Evolutionary conservation across 1,284 basidiomycete species (phyloP).

Genomic region (Chiua sp.): DNA sequence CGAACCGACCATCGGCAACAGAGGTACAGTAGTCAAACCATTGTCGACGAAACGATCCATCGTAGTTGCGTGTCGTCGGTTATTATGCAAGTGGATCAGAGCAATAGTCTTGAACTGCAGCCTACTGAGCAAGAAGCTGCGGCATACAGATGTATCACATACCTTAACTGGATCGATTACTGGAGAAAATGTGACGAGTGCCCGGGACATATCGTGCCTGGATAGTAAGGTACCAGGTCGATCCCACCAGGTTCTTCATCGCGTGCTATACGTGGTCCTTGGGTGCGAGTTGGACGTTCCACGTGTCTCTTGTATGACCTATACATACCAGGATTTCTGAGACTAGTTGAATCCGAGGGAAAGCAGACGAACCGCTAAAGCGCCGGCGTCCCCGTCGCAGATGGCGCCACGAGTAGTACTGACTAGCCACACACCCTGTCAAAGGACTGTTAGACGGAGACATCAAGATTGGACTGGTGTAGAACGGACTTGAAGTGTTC

Average conservation of each 20-base stretch:
- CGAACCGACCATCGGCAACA: no score
- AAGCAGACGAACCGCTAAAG: constrained; percentile 36
- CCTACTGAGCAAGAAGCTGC: no score
- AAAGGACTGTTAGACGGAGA: constrained; percentile 39
- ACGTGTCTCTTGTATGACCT: constrained; percentile 71
- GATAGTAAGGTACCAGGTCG: constrained; percentile 85
- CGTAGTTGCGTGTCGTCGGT: no score
- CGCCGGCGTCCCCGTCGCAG: constrained; percentile 84
- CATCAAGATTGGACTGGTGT: constrained; percentile 37
- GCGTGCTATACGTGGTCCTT: constrained; percentile 87
- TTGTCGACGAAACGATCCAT: no score
- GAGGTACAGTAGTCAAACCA: no score
- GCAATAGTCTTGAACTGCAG: no score
- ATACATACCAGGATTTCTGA: constrained; percentile 53
- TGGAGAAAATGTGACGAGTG: no score
- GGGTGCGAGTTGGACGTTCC: constrained; percentile 85
- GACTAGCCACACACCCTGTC: constrained; percentile 83
- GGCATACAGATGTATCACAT: no score
- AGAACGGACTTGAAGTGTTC: constrained; percentile 79
- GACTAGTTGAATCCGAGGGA: constrained; percentile 38
- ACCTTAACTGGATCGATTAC: no score
- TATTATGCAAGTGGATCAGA: no score
- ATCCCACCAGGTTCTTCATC: constrained; percentile 83
- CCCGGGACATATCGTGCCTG: constrained; percentile 63
- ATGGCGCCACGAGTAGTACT: constrained; percentile 96